These are phyloP conservation scores for Asclepias syriaca DNA, from an alignment of 257 asterid genomes.

Conservation along the genomic window DNA sequence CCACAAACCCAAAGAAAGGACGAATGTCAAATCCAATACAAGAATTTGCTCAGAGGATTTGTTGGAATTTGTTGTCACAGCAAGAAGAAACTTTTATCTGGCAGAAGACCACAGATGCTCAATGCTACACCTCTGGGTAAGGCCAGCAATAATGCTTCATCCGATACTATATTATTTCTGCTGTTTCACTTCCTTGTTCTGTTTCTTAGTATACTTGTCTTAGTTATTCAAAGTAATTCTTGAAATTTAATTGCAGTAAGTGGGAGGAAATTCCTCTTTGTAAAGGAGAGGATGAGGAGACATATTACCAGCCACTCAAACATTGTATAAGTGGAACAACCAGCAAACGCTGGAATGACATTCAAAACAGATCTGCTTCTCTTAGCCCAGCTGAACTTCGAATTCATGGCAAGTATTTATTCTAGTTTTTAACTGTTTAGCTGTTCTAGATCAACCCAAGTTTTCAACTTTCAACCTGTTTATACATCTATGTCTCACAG, in stretches of 20 bases:
- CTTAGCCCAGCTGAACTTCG: slow-evolving; percentile 49
- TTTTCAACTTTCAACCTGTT: neutral
- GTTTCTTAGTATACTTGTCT: neutral
- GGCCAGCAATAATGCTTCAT: slow-evolving; percentile 11
- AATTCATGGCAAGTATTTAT: slow-evolving; percentile 54
- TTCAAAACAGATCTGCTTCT: slow-evolving; percentile 55
- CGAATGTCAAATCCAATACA: slow-evolving; percentile 49
- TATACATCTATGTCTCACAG: slow-evolving; percentile 24
- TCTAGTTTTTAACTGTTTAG: neutral
- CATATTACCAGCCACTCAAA: slow-evolving; percentile 71
- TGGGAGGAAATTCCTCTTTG: slow-evolving; percentile 57
- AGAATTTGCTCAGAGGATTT: slow-evolving; percentile 54
- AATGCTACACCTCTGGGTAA: slow-evolving; percentile 72
- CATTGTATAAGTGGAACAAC: slow-evolving; percentile 63
- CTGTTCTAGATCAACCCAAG: neutral
- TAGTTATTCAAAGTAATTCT: neutral
- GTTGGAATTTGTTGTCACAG: slow-evolving; percentile 76
- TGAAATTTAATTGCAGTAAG: slow-evolving; percentile 32
- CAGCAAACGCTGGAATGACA: slow-evolving; percentile 75
- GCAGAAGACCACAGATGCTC: slow-evolving; percentile 77
- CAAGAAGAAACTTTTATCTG: slow-evolving; percentile 83
- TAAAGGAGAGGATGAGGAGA: slow-evolving; percentile 58
- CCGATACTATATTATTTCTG: neutral
- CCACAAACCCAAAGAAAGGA: slow-evolving; percentile 42
- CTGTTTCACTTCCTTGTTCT: neutral